These are phyloP conservation scores for Novymonas esmeraldas DNA, from an alignment of 208 protist genomes.

Conservation along the genomic window DNA sequence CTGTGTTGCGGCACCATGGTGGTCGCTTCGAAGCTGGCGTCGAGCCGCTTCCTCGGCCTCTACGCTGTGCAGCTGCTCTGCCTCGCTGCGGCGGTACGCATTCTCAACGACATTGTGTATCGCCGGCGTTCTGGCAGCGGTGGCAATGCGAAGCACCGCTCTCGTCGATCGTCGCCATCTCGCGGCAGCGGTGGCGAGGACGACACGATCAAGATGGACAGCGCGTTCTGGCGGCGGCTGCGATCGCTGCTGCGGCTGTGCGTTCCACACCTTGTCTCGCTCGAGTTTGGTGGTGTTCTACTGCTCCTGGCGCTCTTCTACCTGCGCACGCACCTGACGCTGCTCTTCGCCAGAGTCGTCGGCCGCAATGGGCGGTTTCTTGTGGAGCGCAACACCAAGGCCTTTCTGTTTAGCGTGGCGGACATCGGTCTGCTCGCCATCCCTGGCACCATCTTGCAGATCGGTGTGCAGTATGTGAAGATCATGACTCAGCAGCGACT, in stretches of 20 bases:
- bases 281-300: constrained; percentile 49
- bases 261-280: constrained; percentile 53
- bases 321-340: constrained; percentile 49
- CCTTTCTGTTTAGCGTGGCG: constrained; percentile 64
- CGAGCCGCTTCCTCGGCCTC: constrained; percentile 26
- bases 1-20: constrained; percentile 22
- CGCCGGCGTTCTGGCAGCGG: constrained; percentile 10
- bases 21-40: constrained; percentile 31
- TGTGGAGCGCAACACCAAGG: constrained; percentile 56
- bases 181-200: constrained; percentile 5
- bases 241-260: constrained; percentile 63
- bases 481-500: constrained; percentile 70
- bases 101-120: constrained; percentile 17
- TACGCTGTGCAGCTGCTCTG: constrained; percentile 37
- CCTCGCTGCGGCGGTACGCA: constrained; percentile 26
- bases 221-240: constrained; percentile 60
- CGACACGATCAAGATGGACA: constrained; percentile 39
- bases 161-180: constrained; percentile 8
- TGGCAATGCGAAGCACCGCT: constrained; percentile 12
- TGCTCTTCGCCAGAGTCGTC: constrained; percentile 60
- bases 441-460: constrained; percentile 61
- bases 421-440: constrained; percentile 74
- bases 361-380: constrained; percentile 60
- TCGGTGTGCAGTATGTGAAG: constrained; percentile 72
- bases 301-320: constrained; percentile 55